Percentiles rank a stretch among this genome's conserved stretches.
phyloP scores from a whole-genome alignment of 2,329 filamentous ascomycete species.

The Microcyclosporella mali region DNA sequence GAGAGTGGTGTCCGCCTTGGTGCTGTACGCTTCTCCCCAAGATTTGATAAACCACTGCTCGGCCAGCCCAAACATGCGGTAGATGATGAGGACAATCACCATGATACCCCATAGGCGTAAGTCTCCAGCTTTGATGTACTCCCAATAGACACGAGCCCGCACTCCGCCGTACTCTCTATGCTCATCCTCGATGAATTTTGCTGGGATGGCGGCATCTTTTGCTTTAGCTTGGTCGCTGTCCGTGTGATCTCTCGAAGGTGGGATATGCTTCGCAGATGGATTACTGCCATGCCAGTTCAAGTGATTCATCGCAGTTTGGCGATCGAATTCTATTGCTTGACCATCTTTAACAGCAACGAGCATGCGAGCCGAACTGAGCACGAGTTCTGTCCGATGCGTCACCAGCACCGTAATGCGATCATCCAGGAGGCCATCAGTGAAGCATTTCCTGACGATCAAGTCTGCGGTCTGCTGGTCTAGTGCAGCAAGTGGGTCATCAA shows the following conservation, averaged over 20 bases:
- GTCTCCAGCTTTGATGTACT: conserved; percentile 75
- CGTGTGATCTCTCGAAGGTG: conserved; percentile 16
- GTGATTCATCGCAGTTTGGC: conserved; percentile 14
- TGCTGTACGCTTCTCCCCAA: conserved; percentile 72
- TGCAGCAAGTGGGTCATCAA: conserved; percentile 45
- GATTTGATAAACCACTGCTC: conserved; percentile 78
- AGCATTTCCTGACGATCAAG: conserved; percentile 51
- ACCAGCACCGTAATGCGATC: conserved; percentile 53
- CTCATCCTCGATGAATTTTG: conserved; percentile 76
- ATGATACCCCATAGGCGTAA: conserved; percentile 66
- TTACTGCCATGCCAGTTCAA: not conserved
- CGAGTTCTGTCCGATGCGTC: conserved; percentile 64
- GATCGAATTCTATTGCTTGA: conserved; percentile 35
- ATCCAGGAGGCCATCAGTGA: conserved; percentile 50
- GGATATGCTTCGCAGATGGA: not conserved
- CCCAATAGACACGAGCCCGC: conserved; percentile 70
- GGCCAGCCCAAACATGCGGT: conserved; percentile 58
- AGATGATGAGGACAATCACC: conserved; percentile 56
- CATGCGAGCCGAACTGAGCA: conserved; percentile 65
- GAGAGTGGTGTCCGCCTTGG: conserved; percentile 12
- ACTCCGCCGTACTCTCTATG: conserved; percentile 68
- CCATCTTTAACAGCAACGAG: conserved; percentile 64
- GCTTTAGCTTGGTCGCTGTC: conserved; percentile 32
- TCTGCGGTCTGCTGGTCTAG: conserved; percentile 58
- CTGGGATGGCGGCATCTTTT: conserved; percentile 51